Percentiles rank a stretch among this genome's conserved stretches.
Evolutionary conservation across 768 basidiomycete genomes (phyloP).

Genomic region (Porpolomopsis calyptriformis): DNA sequence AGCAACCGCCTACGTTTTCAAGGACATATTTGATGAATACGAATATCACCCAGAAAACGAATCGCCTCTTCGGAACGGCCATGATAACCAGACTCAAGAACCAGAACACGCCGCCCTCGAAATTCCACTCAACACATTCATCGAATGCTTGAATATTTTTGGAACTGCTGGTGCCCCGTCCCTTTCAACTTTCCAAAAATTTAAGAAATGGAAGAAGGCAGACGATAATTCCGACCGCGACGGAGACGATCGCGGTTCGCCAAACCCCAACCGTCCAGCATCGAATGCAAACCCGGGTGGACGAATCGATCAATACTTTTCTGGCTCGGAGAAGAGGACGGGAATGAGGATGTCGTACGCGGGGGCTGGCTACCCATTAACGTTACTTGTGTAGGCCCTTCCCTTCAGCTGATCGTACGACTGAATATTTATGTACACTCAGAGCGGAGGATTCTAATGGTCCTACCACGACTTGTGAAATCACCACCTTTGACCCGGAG

Average conservation of each 20-base stretch:
- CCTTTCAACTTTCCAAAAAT: constrained; percentile 25
- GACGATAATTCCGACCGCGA: constrained; percentile 39
- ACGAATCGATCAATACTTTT: constrained; percentile 49
- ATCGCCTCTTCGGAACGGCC: constrained; percentile 12
- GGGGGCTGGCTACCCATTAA: constrained; percentile 69
- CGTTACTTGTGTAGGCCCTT: constrained; percentile 61
- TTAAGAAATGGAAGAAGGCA: constrained; percentile 38
- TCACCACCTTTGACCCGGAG: constrained; percentile 78
- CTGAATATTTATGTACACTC: constrained; percentile 3
- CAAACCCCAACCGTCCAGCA: constrained; percentile 27
- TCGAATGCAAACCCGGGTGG: constrained; percentile 12
- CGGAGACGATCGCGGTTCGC: constrained; percentile 27
- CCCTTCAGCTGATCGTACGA: neutral
- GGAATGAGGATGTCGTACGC: constrained; percentile 79
- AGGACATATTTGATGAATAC: constrained; percentile 73
- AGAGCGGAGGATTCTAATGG: constrained; percentile 73
- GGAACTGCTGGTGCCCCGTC: constrained; percentile 57
- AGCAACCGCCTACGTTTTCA: constrained; percentile 80
- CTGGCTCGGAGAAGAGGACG: constrained; percentile 51
- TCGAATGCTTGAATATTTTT: constrained; percentile 90
- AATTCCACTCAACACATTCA: constrained; percentile 70
- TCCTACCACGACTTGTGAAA: constrained; percentile 80
- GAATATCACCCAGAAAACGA: constrained; percentile 39
- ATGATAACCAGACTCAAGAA: constrained; percentile 20
- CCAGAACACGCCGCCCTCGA: constrained; percentile 51